Percentiles rank a stretch among this genome's conserved stretches.
phyloP scores from a whole-genome alignment of 2,329 filamentous ascomycete species.

The Stagonosporopsis vannaccii region DNA sequence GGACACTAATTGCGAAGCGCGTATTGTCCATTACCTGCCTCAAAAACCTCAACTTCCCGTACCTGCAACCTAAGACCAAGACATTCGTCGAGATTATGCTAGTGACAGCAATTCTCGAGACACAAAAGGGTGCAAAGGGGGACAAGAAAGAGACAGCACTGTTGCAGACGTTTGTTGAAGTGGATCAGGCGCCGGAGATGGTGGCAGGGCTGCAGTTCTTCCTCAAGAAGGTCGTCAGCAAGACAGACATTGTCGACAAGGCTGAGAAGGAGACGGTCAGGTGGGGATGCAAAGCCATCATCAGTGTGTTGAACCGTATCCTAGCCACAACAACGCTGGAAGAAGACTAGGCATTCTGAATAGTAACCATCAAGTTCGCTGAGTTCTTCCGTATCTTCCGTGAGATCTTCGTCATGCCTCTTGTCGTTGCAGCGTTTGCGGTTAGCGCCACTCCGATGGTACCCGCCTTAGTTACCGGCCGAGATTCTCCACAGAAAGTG shows the following conservation, averaged over 20 bases:
- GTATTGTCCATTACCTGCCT: slow-evolving; percentile 64
- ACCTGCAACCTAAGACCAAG: slow-evolving; percentile 76
- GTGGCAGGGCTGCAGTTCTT: slow-evolving; percentile 81
- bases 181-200: slow-evolving; percentile 70
- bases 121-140: slow-evolving; percentile 59
- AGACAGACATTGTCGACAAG: slow-evolving; percentile 63
- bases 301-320: slow-evolving; percentile 47
- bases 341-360: slow-evolving; percentile 44
- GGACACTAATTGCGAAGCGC: slow-evolving; percentile 67
- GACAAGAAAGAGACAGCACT: slow-evolving; percentile 65
- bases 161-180: slow-evolving; percentile 70
- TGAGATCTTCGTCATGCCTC: slow-evolving; percentile 7
- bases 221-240: slow-evolving; percentile 75
- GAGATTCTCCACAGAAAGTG: slow-evolving; percentile 19
- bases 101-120: slow-evolving; percentile 75
- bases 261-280: slow-evolving; percentile 61
- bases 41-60: slow-evolving; percentile 79
- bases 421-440: neutral
- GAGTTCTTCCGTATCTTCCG: neutral
- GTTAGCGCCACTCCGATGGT: slow-evolving; percentile 31
- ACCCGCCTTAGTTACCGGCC: slow-evolving; percentile 31
- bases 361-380: neutral
- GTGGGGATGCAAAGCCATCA: slow-evolving; percentile 52
- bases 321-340: slow-evolving; percentile 45
- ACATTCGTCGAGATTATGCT: slow-evolving; percentile 83